These are phyloP conservation scores for Pittosporum tobira DNA, from an alignment of 129 eudicot genomes.

Conservation along the genomic window DNA sequence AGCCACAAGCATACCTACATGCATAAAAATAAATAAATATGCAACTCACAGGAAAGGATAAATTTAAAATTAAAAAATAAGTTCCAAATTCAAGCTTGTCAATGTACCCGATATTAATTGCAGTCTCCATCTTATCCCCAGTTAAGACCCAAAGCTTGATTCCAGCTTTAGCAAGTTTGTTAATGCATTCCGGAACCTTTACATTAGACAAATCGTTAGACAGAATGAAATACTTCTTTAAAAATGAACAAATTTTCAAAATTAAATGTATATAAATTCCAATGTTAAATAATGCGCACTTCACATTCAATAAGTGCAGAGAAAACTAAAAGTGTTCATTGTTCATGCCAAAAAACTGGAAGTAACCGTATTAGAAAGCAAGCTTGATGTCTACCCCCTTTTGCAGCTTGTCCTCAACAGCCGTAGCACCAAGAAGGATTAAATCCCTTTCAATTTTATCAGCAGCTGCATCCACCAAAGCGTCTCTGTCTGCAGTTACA, in stretches of 20 bases:
- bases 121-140: constrained; percentile 99
- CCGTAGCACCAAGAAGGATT: constrained; percentile 93
- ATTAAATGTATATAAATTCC: not conserved
- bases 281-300: not conserved
- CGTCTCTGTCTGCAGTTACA: constrained; percentile 63
- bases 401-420: constrained; percentile 96
- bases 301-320: not conserved
- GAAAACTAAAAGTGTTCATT: not conserved
- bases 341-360: not conserved
- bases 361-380: not conserved
- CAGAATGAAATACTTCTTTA: not conserved
- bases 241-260: not conserved
- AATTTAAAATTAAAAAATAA: too few relatives aligned
- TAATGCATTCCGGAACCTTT: constrained; percentile 94
- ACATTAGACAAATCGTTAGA: constrained; percentile 8
- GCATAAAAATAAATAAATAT: not conserved
- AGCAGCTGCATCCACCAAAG: constrained; percentile 67
- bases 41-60: not conserved
- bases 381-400: constrained; percentile 57
- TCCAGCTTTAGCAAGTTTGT: constrained; percentile 83
- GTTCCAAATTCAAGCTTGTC: not conserved
- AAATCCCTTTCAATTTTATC: constrained; percentile 76
- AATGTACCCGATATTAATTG: constrained; percentile 87
- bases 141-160: constrained; percentile 96
- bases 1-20: constrained; percentile 79